A percentile compares a stretch with the other conserved stretches of the same genome.
phyloP scores from a whole-genome alignment of 2,329 filamentous ascomycete species.

The Chrysosporium keratinophilum region DNA sequence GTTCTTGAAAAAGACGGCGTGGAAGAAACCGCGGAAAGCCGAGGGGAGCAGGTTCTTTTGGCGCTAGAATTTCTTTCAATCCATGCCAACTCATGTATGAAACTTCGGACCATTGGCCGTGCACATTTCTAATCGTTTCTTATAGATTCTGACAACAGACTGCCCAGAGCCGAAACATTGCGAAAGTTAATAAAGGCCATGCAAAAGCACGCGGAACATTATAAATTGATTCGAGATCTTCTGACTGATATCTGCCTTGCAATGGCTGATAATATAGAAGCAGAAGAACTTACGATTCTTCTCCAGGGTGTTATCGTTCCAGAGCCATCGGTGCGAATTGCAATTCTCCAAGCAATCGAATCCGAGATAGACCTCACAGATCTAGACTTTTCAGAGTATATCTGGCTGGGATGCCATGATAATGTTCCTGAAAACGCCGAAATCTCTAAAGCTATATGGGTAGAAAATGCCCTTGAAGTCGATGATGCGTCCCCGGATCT shows the following conservation, averaged over 20 bases:
- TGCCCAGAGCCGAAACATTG: conserved; percentile 68
- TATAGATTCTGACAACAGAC: conserved; percentile 53
- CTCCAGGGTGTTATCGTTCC: conserved; percentile 68
- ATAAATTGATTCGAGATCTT: conserved; percentile 89
- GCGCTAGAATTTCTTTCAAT: conserved; percentile 81
- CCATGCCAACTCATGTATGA: conserved; percentile 64
- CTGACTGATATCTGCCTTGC: conserved; percentile 76
- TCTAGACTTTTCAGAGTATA: conserved; percentile 71
- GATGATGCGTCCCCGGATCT: conserved; percentile 53
- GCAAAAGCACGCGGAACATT: conserved; percentile 83
- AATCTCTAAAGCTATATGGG: conserved; percentile 81
- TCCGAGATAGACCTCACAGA: conserved; percentile 87
- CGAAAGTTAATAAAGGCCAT: conserved; percentile 65
- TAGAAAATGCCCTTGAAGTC: conserved; percentile 73
- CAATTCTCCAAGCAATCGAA: conserved; percentile 80
- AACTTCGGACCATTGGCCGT: conserved; percentile 1
- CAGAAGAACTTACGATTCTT: conserved; percentile 63
- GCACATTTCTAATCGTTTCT: conserved; percentile 15
- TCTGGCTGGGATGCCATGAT: conserved; percentile 90
- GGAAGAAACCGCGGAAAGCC: conserved; percentile 53
- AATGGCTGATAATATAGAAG: conserved; percentile 67
- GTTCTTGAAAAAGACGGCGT: conserved; percentile 72
- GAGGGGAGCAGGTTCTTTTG: conserved; percentile 78
- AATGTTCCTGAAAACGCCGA: conserved; percentile 79
- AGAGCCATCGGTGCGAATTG: conserved; percentile 67